Percentiles rank a stretch among this genome's conserved stretches.
Conservation (phyloP, 495 filamentous ascomycete species). For the Hypoxylon cercidicola region DNA sequence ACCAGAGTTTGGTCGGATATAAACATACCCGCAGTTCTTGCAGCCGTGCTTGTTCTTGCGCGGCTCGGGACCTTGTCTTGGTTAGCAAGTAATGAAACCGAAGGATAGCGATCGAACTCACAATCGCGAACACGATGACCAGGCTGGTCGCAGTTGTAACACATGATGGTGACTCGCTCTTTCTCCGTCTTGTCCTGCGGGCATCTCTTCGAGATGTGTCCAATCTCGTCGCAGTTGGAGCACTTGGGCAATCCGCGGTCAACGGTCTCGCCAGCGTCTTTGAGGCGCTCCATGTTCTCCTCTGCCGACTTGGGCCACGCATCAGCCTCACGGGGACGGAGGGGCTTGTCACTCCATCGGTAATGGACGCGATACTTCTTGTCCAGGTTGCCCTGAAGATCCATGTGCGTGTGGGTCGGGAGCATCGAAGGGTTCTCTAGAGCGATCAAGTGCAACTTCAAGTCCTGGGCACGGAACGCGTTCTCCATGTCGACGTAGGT, state of each 20-base stretch:
- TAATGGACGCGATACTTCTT: slow-evolving; percentile 80
- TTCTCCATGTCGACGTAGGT: slow-evolving; percentile 78
- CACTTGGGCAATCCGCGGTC: slow-evolving; percentile 76
- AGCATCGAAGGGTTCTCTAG: slow-evolving; percentile 70
- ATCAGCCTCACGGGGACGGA: slow-evolving; percentile 67
- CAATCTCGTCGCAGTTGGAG: slow-evolving; percentile 75
- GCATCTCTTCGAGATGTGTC: slow-evolving; percentile 76
- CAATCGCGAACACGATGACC: slow-evolving; percentile 81
- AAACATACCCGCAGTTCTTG: slow-evolving; percentile 80
- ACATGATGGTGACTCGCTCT: slow-evolving; percentile 67
- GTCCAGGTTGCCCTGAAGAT: slow-evolving; percentile 82
- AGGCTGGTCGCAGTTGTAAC: slow-evolving; percentile 75
- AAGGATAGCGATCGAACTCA: slow-evolving; percentile 46
- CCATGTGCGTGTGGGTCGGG: slow-evolving; percentile 76
- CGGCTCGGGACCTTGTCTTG: slow-evolving; percentile 55
- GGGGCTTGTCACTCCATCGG: slow-evolving; percentile 70
- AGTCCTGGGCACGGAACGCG: slow-evolving; percentile 71
- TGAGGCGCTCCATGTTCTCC: slow-evolving; percentile 79
- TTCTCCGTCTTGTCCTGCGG: slow-evolving; percentile 65
- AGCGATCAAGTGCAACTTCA: slow-evolving; percentile 79
- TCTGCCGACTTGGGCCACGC: slow-evolving; percentile 72
- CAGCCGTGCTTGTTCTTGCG: slow-evolving; percentile 72
- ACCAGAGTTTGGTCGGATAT: not conserved
- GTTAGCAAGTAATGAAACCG: slow-evolving; percentile 43
- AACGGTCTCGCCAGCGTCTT: slow-evolving; percentile 74